A percentile compares a stretch with the other conserved stretches of the same genome.
phyloP scores from a whole-genome alignment of 2,329 filamentous ascomycete species.

The Calonectria pseudoreteaudii region DNA sequence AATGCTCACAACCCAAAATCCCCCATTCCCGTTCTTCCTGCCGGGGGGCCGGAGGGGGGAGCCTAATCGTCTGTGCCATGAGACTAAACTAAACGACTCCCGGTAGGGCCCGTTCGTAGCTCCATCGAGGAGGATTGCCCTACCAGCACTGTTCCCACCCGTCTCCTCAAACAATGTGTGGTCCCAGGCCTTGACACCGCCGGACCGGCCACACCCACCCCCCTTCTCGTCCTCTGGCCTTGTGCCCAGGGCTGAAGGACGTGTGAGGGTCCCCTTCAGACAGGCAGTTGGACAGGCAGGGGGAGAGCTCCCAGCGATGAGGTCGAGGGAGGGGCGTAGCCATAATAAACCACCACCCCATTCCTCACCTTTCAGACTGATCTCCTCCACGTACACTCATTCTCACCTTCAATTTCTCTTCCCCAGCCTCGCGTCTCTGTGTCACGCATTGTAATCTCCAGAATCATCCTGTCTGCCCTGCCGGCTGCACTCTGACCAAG shows the following conservation, averaged over 20 bases:
- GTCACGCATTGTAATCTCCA: slow-evolving; percentile 15
- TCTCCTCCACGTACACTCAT: slow-evolving; percentile 5
- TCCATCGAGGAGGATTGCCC: slow-evolving; percentile 7
- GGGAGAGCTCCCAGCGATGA: slow-evolving; percentile 1
- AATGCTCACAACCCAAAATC: neutral
- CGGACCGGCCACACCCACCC: slow-evolving; percentile 16
- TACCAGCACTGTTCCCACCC: slow-evolving; percentile 8
- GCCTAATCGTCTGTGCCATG: neutral
- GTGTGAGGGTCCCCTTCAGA: slow-evolving; percentile 4
- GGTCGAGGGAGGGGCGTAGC: slow-evolving; percentile 6
- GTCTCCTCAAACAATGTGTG: slow-evolving; percentile 1
- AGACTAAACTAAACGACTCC: slow-evolving; percentile 9
- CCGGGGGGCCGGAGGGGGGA: neutral
- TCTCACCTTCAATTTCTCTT: neutral
- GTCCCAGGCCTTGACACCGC: neutral
- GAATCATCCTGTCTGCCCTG: slow-evolving; percentile 35
- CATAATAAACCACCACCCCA: slow-evolving; percentile 11
- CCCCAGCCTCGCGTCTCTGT: neutral
- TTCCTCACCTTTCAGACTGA: neutral
- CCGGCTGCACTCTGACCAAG: slow-evolving; percentile 12
- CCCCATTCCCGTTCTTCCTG: slow-evolving; percentile 12
- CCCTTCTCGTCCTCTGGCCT: slow-evolving; percentile 7
- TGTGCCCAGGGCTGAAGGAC: slow-evolving; percentile 25
- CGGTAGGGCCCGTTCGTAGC: slow-evolving; percentile 12
- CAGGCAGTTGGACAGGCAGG: slow-evolving; percentile 18